Base-by-base conservation (phyloP, 768 basidiomycete genomes). In the Leucogyrophana mollusca region DNA sequence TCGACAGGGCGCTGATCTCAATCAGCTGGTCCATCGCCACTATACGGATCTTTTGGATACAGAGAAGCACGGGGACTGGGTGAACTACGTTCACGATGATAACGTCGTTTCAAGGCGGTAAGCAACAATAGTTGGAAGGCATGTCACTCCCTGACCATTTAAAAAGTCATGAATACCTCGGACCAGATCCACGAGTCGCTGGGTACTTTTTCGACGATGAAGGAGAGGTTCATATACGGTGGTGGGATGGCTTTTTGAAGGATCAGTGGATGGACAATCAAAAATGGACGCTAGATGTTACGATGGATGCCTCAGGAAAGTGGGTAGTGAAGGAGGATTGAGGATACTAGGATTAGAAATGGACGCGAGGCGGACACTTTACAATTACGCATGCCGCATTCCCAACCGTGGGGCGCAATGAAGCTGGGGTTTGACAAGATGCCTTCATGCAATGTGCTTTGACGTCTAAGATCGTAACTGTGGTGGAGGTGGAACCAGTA, bases 181-280 rank as follows among this genome's bases (percentile, higher is more conserved):
- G 73, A 1, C 71, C 73, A 3, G 71, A 69, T 54, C 72, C 73
- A 23, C 62, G 72, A 16, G 65, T 74, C 5, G 73, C 68, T 8
- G 73, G 73, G 5, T 75, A 71, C 50, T 61, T 51, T 23, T 56
- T 66, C 7, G 73, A 73, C 47, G 47, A 54, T 2, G 54, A 57
- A 22, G 73, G 72, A 8, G 69, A 73, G 21, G 53, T 72, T 16
- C 69, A 70, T 47, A 61, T 75, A 45, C 66, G 64, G 45, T 74
- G 69, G 68, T 73, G 71, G 70, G 72, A 75, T 48, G 64, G 54
- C 30, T 75, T 71, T 53, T 52, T 75, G 38, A 57, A 62, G 25
- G 71, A 73, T 43, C 70, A 71, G 47, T 75, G 72, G 73, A 65
- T 69, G 58, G 71, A 68, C 34, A 60, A 60, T 34, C 58, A 64